Percentiles rank a stretch among this genome's conserved stretches.
Conservation (phyloP, 139 green algal genomes). For the Closterium sp. region DNA sequence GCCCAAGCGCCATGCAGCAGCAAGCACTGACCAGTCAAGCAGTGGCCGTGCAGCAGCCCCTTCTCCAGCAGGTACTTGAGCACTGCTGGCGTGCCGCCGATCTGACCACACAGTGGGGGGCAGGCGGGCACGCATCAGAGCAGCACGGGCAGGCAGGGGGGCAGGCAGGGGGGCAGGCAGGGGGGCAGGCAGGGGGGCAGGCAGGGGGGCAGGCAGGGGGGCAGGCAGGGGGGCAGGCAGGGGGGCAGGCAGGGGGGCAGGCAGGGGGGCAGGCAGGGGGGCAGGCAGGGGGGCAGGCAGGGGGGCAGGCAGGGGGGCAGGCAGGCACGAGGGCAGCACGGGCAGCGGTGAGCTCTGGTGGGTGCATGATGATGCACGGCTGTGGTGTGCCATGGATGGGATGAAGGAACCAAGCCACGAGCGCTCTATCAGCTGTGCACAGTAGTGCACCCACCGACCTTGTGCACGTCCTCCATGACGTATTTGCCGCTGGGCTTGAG, state of each 20-base stretch:
- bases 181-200: no score
- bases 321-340: not conserved
- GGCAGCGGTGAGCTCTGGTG: not conserved
- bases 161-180: not conserved
- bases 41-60: conserved; percentile 85
- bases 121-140: no score
- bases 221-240: not conserved
- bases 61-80: conserved; percentile 93
- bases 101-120: conserved; percentile 19
- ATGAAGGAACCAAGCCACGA: no score
- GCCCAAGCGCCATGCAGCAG: not conserved
- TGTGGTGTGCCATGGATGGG: not conserved
- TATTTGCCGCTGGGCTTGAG: conserved; percentile 94
- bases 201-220: no score
- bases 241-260: not conserved
- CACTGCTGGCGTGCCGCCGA: conserved; percentile 90
- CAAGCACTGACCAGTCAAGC: conserved; percentile 54
- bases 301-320: not conserved
- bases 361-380: not conserved
- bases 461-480: conserved; percentile 99
- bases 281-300: no score
- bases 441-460: conserved; percentile 47
- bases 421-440: not conserved
- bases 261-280: not conserved
- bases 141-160: not conserved